These are phyloP conservation scores for Alternaria brassicicola DNA, from an alignment of 2,329 filamentous ascomycete species.

Conservation along the genomic window DNA sequence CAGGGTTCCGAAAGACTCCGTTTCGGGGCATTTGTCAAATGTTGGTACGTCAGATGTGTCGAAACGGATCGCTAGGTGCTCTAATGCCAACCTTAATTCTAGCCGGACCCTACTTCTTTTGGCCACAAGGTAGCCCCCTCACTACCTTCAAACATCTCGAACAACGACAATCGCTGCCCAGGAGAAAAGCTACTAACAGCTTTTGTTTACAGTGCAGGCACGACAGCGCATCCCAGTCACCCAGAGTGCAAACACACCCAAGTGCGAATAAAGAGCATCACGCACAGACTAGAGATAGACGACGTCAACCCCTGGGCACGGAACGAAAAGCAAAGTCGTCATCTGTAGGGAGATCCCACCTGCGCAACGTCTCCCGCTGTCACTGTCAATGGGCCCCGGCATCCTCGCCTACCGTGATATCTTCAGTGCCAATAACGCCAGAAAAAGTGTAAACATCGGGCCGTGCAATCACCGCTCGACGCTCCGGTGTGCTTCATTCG, in stretches of 20 bases:
- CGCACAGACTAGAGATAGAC: background rate
- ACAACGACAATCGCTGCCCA: constrained; percentile 3
- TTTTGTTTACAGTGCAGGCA: background rate
- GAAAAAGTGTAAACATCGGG: background rate
- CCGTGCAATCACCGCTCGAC: background rate
- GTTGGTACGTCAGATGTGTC: constrained; percentile 15
- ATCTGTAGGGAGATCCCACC: background rate
- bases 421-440: background rate
- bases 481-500: constrained; percentile 4
- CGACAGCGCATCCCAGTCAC: background rate
- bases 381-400: background rate
- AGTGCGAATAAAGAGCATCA: background rate
- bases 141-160: constrained; percentile 1
- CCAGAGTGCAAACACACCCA: background rate
- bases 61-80: constrained; percentile 6
- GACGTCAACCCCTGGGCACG: background rate
- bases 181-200: background rate
- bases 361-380: constrained; percentile 11
- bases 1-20: background rate
- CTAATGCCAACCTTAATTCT: constrained; percentile 8
- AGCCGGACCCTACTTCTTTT: background rate
- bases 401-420: background rate
- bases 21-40: constrained; percentile 9
- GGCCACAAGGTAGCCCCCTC: background rate
- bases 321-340: background rate